phyloP scores from a whole-genome alignment of 805 yeast genomes.

The Yamadazyma sp. region DNA sequence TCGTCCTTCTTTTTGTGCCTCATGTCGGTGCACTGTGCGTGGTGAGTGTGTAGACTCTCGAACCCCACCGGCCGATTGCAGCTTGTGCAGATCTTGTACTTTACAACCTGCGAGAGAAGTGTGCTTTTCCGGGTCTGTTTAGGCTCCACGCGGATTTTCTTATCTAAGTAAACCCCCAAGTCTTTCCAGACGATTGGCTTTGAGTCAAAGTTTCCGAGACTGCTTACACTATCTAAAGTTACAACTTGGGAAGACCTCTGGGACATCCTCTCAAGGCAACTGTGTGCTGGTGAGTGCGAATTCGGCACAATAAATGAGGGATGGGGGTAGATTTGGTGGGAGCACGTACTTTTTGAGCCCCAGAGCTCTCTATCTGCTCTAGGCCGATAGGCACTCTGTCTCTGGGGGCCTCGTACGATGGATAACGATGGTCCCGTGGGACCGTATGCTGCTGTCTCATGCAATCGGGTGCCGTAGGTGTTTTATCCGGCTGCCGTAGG shows the following conservation, averaged over 20 bases:
- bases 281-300: no score
- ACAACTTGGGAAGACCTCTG: constrained; percentile 9
- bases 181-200: constrained; percentile 44
- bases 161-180: constrained; percentile 43
- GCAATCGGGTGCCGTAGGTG: no score
- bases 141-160: constrained; percentile 31
- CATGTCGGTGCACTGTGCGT: constrained; percentile 39
- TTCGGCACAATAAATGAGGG: no score
- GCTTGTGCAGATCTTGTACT: constrained; percentile 38
- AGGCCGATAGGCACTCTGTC: no score
- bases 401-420: no score
- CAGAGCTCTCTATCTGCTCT: no score
- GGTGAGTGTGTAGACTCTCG: constrained; percentile 32
- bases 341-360: no score
- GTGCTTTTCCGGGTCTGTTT: constrained; percentile 13
- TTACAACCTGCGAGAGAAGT: constrained; percentile 32
- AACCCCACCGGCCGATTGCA: constrained; percentile 44
- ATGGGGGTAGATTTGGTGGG: no score
- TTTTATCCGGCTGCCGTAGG: no score
- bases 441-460: no score
- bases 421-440: no score
- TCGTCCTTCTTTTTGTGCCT: constrained; percentile 27
- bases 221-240: constrained; percentile 16
- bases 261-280: constrained; percentile 11
- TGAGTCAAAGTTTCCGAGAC: constrained; percentile 6